phyloP scores from a whole-genome alignment of 345 rosid species.

The Brassica carinata region DNA sequence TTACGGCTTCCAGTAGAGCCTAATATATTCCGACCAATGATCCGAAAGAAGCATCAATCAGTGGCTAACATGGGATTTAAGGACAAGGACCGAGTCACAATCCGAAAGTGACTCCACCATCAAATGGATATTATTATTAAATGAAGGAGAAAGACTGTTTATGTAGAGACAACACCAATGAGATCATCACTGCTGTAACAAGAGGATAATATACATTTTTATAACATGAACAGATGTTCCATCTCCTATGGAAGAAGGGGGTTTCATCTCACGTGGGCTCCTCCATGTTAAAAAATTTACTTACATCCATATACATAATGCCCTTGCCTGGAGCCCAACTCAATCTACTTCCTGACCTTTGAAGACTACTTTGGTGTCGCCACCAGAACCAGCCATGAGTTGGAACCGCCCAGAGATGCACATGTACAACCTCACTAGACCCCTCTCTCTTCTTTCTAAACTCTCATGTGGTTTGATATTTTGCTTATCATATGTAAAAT shows the following conservation, averaged over 20 bases:
- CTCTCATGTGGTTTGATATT: neutral
- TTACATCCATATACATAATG: neutral
- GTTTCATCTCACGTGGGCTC: slow-evolving; percentile 12
- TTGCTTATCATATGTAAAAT: neutral
- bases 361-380: neutral
- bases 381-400: neutral
- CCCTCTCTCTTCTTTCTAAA: neutral
- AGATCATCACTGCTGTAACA: slow-evolving; percentile 16
- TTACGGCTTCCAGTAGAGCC: neutral
- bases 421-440: neutral
- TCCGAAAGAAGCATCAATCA: slow-evolving; percentile 17
- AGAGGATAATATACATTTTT: neutral
- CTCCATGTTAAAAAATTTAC: slow-evolving; percentile 14
- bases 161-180: slow-evolving; percentile 24
- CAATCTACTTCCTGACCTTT: no score
- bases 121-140: neutral
- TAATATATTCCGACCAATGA: slow-evolving; percentile 19
- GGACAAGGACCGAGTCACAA: slow-evolving; percentile 24
- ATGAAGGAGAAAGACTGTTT: slow-evolving; percentile 3
- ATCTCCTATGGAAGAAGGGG: slow-evolving; percentile 7
- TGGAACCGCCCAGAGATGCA: neutral
- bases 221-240: slow-evolving; percentile 23
- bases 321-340: no score
- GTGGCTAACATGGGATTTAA: slow-evolving; percentile 21
- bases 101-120: slow-evolving; percentile 31